Conservation (phyloP, 1,284 basidiomycete species). For the Trichosporon sp. region DNA sequence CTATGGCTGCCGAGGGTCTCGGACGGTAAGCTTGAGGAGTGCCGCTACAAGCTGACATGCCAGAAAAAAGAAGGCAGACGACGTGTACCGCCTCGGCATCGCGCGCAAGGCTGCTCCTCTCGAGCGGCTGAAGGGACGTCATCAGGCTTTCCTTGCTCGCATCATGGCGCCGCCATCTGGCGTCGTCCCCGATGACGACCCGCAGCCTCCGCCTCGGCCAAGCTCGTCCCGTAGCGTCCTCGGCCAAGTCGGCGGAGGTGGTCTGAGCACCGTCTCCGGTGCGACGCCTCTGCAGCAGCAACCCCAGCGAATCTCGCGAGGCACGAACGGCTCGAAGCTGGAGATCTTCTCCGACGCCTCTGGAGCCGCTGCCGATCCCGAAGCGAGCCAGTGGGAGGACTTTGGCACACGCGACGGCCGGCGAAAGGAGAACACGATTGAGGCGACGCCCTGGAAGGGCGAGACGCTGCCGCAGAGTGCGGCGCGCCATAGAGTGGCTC, state of each 20-base stretch:
- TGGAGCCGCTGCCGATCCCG: slow-evolving; percentile 14
- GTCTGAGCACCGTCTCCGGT: slow-evolving; percentile 2
- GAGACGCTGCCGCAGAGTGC: slow-evolving; percentile 49
- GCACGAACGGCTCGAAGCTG: slow-evolving; percentile 46
- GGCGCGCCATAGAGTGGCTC: slow-evolving; percentile 29
- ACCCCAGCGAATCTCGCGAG: slow-evolving; percentile 17
- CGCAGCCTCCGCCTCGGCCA: not conserved
- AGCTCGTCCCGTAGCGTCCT: slow-evolving; percentile 16
- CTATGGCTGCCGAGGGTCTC: slow-evolving; percentile 63
- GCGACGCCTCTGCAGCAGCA: not conserved
- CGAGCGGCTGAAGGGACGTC: slow-evolving; percentile 76
- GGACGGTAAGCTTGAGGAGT: slow-evolving; percentile 58
- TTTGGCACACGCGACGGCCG: slow-evolving; percentile 51
- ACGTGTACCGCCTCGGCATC: slow-evolving; percentile 77
- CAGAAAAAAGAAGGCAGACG: slow-evolving; percentile 71
- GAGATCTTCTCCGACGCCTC: slow-evolving; percentile 48
- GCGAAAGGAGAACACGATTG: slow-evolving; percentile 52
- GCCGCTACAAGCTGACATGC: not conserved
- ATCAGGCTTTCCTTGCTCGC: slow-evolving; percentile 77
- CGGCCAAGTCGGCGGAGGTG: slow-evolving; percentile 24
- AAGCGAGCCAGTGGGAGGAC: slow-evolving; percentile 49
- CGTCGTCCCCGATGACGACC: slow-evolving; percentile 37
- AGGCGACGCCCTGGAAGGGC: slow-evolving; percentile 51
- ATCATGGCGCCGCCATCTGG: slow-evolving; percentile 49
- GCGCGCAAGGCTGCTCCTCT: slow-evolving; percentile 71